Evolutionary conservation across 2,329 filamentous ascomycete species (phyloP), one percentile per base, ranked within the genome.

Genomic region (Thielaviopsis euricoi): DNA sequence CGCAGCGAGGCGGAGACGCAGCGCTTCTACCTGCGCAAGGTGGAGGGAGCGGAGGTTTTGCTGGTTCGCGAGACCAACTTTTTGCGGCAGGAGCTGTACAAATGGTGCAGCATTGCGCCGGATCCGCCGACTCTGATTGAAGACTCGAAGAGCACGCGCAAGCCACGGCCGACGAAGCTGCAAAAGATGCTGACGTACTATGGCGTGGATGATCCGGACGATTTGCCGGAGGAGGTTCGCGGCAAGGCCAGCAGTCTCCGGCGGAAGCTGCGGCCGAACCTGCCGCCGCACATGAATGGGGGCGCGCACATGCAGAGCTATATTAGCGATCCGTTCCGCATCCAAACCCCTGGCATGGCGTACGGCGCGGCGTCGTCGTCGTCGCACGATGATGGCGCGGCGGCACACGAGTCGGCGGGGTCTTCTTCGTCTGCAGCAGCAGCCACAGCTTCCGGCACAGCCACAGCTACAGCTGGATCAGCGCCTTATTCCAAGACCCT

Each of bases 21-120:
- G 69, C 82, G 94, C 6, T 98, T 98, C 70, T 97, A 95, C 65
- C 76, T 98, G 48, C 87, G 93, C 59, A 98, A 98, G 72, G 89
- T 98, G 57, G 93, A 98, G 71, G 93, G 93, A 2, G 90, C 93
- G 1, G 93, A 98, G 68, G 90, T 98, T 55, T 77, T 98, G 2
- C 76, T 98, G 2, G 81, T 90, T 0, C 86, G 85, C 59, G 93
- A 98, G 72, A 96, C 91, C n/a, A 98, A 98, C 67, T 95, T 94
- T 70, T 91, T 98, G 73, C 84, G 91, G 23, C 89, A 95, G 67
- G 89, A 96, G 67, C 76, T 98, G 58, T 93, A 98, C 71, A 94
- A 89, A 67, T 95, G 88, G 86, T 89, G 85, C 46, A 90, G 90
- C 2, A 88, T 97, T 25, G 90, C 93, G 1, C 86, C 89, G 0